These are phyloP conservation scores for Lentinula sp. DNA, from an alignment of 768 basidiomycete species.

Conservation along the genomic window DNA sequence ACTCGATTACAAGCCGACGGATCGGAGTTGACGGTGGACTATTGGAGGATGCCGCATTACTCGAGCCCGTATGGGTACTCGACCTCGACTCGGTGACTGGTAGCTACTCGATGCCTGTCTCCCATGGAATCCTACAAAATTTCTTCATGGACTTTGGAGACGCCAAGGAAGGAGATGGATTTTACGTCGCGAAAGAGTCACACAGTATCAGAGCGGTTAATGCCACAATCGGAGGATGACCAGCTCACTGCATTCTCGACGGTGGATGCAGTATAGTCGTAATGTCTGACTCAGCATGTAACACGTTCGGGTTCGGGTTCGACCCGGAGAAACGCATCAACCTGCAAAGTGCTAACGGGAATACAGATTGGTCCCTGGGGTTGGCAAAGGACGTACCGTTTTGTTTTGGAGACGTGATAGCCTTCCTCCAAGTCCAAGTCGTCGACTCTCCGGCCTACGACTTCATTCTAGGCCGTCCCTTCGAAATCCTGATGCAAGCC, in stretches of 20 bases:
- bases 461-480: slow-evolving; percentile 9
- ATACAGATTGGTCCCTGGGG: neutral
- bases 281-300: neutral
- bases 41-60: fast-evolving
- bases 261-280: neutral
- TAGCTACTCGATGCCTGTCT: too few species aligned
- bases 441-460: slow-evolving; percentile 8
- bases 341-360: neutral
- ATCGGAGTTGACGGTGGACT: neutral
- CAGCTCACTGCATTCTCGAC: neutral
- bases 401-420: neutral
- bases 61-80: neutral
- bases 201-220: neutral
- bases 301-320: neutral
- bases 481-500: slow-evolving; percentile 6
- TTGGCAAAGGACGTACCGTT: slow-evolving; percentile 10
- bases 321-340: neutral
- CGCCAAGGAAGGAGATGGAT: neutral
- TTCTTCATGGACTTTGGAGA: neutral
- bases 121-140: fast-evolving
- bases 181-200: neutral
- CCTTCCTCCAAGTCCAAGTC: slow-evolving; percentile 11
- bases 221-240: neutral
- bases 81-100: too few species aligned
- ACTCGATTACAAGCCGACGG: neutral